A percentile compares a stretch with the other conserved stretches of the same genome.
Evolutionary conservation across 2,329 filamentous ascomycete genomes (phyloP).

Genomic region (Trichoderma guizhouense): DNA sequence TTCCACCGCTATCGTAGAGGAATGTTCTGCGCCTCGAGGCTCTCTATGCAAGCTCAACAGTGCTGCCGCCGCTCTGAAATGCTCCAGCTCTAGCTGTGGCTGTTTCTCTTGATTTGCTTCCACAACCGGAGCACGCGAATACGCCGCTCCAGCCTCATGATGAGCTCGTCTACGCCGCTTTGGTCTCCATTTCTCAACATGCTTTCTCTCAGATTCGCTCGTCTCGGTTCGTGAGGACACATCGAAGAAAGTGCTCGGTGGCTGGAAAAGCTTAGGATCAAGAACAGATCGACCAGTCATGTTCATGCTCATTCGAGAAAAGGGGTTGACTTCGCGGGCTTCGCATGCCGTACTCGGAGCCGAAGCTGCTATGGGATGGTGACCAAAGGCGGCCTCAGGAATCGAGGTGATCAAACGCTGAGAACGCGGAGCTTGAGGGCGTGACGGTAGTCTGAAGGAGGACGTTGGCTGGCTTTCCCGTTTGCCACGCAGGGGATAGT

Average conservation of each 20-base stretch:
- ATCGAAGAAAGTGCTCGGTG: not conserved
- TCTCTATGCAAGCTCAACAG: slow-evolving; percentile 20
- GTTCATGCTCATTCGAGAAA: not conserved
- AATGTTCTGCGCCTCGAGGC: not conserved
- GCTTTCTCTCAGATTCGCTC: not conserved
- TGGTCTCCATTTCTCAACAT: not conserved
- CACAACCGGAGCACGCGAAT: not conserved
- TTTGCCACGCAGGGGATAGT: not conserved
- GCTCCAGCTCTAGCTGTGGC: slow-evolving; percentile 2
- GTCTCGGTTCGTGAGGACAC: not conserved
- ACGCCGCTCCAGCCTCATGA: not conserved
- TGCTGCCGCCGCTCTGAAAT: slow-evolving; percentile 16
- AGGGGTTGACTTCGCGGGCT: not conserved
- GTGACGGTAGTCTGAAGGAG: not conserved
- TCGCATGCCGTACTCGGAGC: not conserved
- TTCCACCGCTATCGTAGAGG: not conserved
- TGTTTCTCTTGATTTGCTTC: not conserved
- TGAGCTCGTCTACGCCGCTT: slow-evolving; percentile 11
- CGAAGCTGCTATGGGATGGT: not conserved
- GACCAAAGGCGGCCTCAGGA: not conserved
- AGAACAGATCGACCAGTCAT: not conserved
- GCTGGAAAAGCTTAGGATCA: not conserved
- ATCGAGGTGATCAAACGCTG: not conserved
- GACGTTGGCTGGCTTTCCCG: not conserved
- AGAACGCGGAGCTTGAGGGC: slow-evolving; percentile 28